Conservation (phyloP, 192 early-diverging fungal species). For the Podila verticillata region DNA sequence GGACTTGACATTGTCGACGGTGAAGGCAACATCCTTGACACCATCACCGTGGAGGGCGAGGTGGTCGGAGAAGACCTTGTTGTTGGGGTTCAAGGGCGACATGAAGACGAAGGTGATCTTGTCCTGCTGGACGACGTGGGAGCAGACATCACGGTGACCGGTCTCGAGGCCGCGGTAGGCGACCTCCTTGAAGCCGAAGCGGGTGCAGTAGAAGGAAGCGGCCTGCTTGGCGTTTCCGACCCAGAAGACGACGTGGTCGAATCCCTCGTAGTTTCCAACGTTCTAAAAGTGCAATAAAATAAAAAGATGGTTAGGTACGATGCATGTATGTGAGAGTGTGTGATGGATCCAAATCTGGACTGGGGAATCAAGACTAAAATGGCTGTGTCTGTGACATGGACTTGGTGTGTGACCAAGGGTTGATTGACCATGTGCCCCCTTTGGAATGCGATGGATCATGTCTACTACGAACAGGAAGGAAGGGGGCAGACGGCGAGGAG, state of each 20-base stretch:
- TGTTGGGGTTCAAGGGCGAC: slow-evolving; percentile 87
- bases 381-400: neutral
- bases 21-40: slow-evolving; percentile 95
- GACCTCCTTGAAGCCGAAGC: slow-evolving; percentile 92
- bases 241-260: slow-evolving; percentile 61
- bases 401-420: neutral
- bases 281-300: slow-evolving; percentile 6
- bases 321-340: too few species aligned
- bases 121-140: slow-evolving; percentile 89
- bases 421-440: too few species aligned
- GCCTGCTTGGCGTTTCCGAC: slow-evolving; percentile 70
- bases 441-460: neutral
- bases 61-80: slow-evolving; percentile 73
- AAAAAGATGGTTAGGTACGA: neutral
- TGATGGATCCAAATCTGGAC: neutral
- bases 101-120: slow-evolving; percentile 90
- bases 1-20: slow-evolving; percentile 83
- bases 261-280: slow-evolving; percentile 72
- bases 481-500: neutral
- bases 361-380: neutral
- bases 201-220: slow-evolving; percentile 91
- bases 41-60: slow-evolving; percentile 91
- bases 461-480: neutral
- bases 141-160: slow-evolving; percentile 83
- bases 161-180: slow-evolving; percentile 98